A percentile compares a stretch with the other conserved stretches of the same genome.
These are phyloP conservation scores for Serpula lacrymans DNA, from an alignment of 768 basidiomycete species.

Conservation along the genomic window DNA sequence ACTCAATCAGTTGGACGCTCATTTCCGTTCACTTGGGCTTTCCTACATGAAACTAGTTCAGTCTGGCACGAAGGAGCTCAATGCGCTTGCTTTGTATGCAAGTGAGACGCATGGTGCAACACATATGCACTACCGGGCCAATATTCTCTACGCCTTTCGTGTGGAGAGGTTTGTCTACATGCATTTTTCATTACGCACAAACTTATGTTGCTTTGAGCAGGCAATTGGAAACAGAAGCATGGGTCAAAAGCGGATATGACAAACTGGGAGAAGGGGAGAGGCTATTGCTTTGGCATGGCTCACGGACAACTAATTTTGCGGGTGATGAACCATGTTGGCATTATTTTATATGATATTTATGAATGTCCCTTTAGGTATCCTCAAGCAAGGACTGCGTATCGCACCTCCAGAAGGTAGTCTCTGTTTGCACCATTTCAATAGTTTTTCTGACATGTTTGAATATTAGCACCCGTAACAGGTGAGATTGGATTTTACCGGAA, in stretches of 20 bases:
- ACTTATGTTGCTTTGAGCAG: constrained; percentile 10
- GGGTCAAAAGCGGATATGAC: constrained; percentile 44
- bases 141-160: constrained; percentile 46
- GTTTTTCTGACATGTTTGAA: background rate
- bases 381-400: constrained; percentile 60
- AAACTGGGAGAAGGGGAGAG: constrained; percentile 45
- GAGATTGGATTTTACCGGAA: background rate
- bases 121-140: constrained; percentile 42
- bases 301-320: constrained; percentile 60
- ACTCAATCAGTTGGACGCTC: constrained; percentile 54
- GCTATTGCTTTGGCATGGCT: constrained; percentile 62
- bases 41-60: constrained; percentile 48
- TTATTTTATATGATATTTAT: background rate
- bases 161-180: constrained; percentile 44
- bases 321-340: constrained; percentile 26
- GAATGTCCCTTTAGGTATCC: constrained; percentile 37
- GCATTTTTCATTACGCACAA: constrained; percentile 1
- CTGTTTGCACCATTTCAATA: constrained; percentile 8
- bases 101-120: constrained; percentile 56
- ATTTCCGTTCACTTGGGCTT: constrained; percentile 51
- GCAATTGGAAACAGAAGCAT: constrained; percentile 35
- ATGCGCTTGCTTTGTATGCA: constrained; percentile 43
- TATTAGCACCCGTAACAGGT: constrained; percentile 47
- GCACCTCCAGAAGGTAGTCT: constrained; percentile 65
- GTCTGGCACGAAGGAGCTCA: constrained; percentile 41